Percentiles rank a stretch among this genome's conserved stretches.
phyloP scores from a whole-genome alignment of 2,329 filamentous ascomycete genomes.

The Cladosporium sp. region DNA sequence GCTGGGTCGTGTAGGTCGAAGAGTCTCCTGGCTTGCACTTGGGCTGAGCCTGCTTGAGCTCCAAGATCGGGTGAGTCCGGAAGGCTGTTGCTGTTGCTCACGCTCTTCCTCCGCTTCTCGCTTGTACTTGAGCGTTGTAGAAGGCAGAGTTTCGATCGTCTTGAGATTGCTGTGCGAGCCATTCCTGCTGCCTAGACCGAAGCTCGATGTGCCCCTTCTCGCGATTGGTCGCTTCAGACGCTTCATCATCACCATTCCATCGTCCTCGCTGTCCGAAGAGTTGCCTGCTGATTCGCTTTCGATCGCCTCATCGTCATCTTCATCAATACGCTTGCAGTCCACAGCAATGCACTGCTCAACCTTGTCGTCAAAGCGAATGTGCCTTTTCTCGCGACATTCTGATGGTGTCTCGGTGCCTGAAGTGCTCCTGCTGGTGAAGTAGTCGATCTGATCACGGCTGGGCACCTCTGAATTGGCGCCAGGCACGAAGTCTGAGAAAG shows the following conservation, averaged over 20 bases:
- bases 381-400: constrained; percentile 62
- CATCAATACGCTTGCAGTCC: constrained; percentile 75
- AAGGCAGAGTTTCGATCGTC: constrained; percentile 82
- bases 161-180: constrained; percentile 59
- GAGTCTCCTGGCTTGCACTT: constrained; percentile 77
- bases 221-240: constrained; percentile 51
- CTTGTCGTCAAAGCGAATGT: constrained; percentile 95
- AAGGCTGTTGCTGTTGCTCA: constrained; percentile 10
- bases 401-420: constrained; percentile 65
- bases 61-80: constrained; percentile 11
- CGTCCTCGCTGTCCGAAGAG: constrained; percentile 54
- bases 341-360: constrained; percentile 95
- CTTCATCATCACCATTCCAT: constrained; percentile 80
- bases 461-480: constrained; percentile 57
- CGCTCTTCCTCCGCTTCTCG: constrained; percentile 4
- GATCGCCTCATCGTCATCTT: constrained; percentile 46
- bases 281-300: constrained; percentile 30
- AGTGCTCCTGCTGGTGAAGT: constrained; percentile 57
- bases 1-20: constrained; percentile 65
- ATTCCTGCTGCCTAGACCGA: constrained; percentile 42
- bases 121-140: constrained; percentile 76
- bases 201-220: constrained; percentile 37
- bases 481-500: constrained; percentile 63
- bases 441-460: constrained; percentile 60
- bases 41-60: constrained; percentile 49